Conservation (phyloP, 345 rosid genomes). For the Rhodamnia rubescens region DNA sequence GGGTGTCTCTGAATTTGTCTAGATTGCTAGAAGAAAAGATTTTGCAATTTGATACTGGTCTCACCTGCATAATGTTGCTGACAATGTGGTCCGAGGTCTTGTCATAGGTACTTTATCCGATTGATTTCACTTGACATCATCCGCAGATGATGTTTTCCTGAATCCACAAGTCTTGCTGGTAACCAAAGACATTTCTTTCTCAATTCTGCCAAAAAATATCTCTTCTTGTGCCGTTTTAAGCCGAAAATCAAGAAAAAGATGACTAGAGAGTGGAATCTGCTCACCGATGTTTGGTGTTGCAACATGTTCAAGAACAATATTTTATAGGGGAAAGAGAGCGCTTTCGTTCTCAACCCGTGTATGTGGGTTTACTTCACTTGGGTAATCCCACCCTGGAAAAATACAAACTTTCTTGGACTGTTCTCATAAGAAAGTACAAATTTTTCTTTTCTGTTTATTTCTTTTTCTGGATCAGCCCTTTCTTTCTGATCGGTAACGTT, state of each 20-base stretch:
- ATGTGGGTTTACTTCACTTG: neutral
- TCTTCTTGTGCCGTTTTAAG: neutral
- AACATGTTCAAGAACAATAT: neutral
- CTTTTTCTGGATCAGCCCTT: neutral
- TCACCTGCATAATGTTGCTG: neutral
- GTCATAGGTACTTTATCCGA: neutral
- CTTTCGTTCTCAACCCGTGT: neutral
- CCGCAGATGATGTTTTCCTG: neutral
- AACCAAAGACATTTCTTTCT: neutral
- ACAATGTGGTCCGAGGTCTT: neutral
- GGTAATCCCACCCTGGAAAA: neutral
- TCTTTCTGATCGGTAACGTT: neutral
- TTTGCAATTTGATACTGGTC: neutral
- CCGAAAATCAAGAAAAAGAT: neutral
- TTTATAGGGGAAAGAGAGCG: neutral
- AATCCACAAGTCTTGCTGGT: neutral
- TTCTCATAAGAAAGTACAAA: neutral
- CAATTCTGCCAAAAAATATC: neutral
- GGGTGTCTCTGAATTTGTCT: neutral
- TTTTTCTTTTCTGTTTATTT: neutral
- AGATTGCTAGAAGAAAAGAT: neutral
- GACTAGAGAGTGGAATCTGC: neutral
- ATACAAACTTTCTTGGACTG: neutral
- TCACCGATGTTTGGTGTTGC: neutral
- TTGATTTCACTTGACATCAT: neutral